These are phyloP conservation scores for Endocarpon pusillum DNA, from an alignment of 495 filamentous ascomycete species.

Conservation along the genomic window DNA sequence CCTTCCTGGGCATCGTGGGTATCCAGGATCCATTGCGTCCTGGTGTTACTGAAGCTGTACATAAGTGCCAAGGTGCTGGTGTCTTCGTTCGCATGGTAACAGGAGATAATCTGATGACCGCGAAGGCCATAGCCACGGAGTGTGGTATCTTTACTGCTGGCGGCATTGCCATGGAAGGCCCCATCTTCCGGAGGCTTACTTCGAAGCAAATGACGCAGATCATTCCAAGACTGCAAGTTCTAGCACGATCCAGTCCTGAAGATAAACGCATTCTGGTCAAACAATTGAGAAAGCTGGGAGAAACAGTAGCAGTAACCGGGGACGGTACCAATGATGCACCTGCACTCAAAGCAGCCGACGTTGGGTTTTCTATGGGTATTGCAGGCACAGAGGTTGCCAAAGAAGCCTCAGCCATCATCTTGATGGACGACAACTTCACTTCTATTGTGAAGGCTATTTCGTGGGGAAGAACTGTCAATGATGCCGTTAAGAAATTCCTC, in stretches of 20 bases:
- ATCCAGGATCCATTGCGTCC: conserved; percentile 75
- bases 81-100: conserved; percentile 86
- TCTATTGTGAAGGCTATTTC: conserved; percentile 78
- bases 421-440: conserved; percentile 87
- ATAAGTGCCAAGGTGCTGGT: conserved; percentile 55
- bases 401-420: conserved; percentile 81
- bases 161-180: conserved; percentile 70
- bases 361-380: conserved; percentile 87
- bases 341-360: conserved; percentile 71
- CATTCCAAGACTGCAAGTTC: conserved; percentile 63
- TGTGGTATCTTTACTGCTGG: conserved; percentile 66
- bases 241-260: conserved; percentile 70
- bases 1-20: conserved; percentile 60
- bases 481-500: conserved; percentile 80
- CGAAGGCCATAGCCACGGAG: conserved; percentile 69
- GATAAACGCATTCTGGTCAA: conserved; percentile 72
- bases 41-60: conserved; percentile 64
- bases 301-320: conserved; percentile 86
- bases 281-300: conserved; percentile 64
- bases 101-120: conserved; percentile 71
- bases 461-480: conserved; percentile 80
- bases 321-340: conserved; percentile 89
- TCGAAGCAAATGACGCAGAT: conserved; percentile 46
- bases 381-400: conserved; percentile 84
- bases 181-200: conserved; percentile 56